Evolutionary conservation across 1,284 basidiomycete species (phyloP).

Genomic region (Ceratobasidium sp.): DNA sequence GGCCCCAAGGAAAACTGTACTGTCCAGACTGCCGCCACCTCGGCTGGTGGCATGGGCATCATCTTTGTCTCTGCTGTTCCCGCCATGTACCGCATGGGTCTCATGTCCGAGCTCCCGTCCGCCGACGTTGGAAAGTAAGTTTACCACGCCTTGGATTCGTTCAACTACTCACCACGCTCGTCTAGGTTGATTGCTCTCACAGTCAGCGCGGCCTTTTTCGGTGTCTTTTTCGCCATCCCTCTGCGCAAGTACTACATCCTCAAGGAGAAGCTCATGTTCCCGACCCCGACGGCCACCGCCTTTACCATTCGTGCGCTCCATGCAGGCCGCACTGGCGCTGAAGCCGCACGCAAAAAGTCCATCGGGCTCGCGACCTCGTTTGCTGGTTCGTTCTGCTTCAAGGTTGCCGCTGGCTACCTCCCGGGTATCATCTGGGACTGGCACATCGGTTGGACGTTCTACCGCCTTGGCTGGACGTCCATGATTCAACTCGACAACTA

Average conservation of each 20-base stretch:
- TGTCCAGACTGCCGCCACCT: constrained; percentile 56
- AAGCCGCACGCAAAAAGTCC: constrained; percentile 65
- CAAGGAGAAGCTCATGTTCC: constrained; percentile 72
- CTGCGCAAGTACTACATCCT: constrained; percentile 71
- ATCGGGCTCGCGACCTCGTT: constrained; percentile 62
- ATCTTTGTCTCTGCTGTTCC: constrained; percentile 70
- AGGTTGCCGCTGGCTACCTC: constrained; percentile 66
- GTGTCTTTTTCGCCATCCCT: constrained; percentile 69
- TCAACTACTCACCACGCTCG: background rate
- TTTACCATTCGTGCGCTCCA: constrained; percentile 71
- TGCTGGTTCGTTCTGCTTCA: constrained; percentile 59
- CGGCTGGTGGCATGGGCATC: constrained; percentile 62
- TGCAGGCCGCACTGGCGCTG: constrained; percentile 59
- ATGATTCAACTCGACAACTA: constrained; percentile 67
- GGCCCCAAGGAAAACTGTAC: constrained; percentile 74
- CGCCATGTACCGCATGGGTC: constrained; percentile 66
- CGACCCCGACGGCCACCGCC: constrained; percentile 71
- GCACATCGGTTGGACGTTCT: constrained; percentile 69
- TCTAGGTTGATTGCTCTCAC: constrained; percentile 63
- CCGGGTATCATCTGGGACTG: constrained; percentile 67
- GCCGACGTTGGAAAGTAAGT: constrained; percentile 57
- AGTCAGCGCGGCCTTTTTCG: constrained; percentile 66
- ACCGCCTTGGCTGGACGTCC: constrained; percentile 64
- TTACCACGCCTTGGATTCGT: background rate
- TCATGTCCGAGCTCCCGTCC: constrained; percentile 58